Base-by-base conservation (phyloP, 2,329 filamentous ascomycete genomes). In the Knoxdaviesia proteae region DNA sequence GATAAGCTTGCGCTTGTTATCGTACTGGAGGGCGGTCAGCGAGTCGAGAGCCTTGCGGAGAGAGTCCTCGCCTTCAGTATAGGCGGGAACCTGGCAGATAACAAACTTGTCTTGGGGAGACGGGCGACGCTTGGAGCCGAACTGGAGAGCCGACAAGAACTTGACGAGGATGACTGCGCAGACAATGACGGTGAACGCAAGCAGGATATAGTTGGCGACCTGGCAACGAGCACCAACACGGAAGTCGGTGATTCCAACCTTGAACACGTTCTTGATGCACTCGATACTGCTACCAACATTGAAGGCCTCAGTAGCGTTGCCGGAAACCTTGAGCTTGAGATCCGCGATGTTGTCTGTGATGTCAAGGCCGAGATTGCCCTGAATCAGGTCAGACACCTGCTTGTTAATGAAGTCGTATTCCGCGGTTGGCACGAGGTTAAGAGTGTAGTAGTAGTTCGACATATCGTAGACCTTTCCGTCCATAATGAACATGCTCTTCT, bases 1-100 rank as follows among this genome's bases (percentile, higher is more conserved):
- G 49, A 98, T 88, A 31, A 98, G 74, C 63, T 98, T 98, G 48
- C 90, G 73, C 67, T 98, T 98, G 62, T 98, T 94, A 61, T 98
- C 90, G 52, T 98, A 98, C 51, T 93, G 80, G 10, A 98, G 70
- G 8, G 87, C 84, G 10, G 90, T 94, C 46, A 96, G 69, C 1
- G 90, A 96, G 57, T 98, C 90, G 3, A 98, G 69, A 42, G 86
- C 88, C 56, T 94, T 92, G 44, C 90, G 72, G 6, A 98, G 66
- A 4, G 87, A 88, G 53, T 98, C 90, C 65, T 98, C 90, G 52
- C 86, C 90, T 65, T 98, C 90, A 0, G 90, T 98, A 56, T 98
- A 98, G 5, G 90, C 90, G 7, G 90, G 90, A 33, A 98, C 86
- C 59, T 94, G 86, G 60, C 90, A 96, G 50, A 98, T 96, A 52